phyloP scores from a whole-genome alignment of 257 asterid species.

The Prunella vulgaris region DNA sequence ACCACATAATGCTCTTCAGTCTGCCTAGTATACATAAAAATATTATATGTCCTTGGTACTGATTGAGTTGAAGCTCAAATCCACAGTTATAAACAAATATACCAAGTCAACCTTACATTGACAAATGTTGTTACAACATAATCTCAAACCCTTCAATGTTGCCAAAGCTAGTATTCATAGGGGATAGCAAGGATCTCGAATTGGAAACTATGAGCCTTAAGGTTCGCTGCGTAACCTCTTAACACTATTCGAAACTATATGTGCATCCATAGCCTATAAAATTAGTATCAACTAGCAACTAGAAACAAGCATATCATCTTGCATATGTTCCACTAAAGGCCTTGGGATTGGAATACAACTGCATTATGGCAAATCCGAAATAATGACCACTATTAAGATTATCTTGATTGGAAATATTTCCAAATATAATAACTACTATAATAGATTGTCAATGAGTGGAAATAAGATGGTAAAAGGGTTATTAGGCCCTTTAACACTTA shows the following conservation, averaged over 20 bases:
- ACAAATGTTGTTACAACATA: neutral
- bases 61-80: slow-evolving; percentile 15
- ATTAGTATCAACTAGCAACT: too few species aligned
- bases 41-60: slow-evolving; percentile 29
- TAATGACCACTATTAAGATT: neutral
- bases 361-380: neutral
- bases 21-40: slow-evolving; percentile 58
- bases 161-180: neutral
- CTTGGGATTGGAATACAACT: neutral
- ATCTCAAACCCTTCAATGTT: neutral
- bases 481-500: neutral
- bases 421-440: neutral
- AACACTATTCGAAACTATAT: neutral
- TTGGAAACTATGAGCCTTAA: slow-evolving; percentile 1
- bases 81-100: neutral
- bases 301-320: neutral
- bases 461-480: neutral
- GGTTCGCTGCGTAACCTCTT: neutral
- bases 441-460: neutral
- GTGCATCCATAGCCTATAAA: neutral
- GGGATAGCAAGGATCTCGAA: neutral
- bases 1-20: slow-evolving; percentile 94
- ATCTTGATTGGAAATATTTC: slow-evolving; percentile 6
- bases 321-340: neutral
- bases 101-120: neutral